Evolutionary conservation across 495 filamentous ascomycete species (phyloP), one percentile per base, ranked within the genome.

Genomic region (Tuber aestivum): DNA sequence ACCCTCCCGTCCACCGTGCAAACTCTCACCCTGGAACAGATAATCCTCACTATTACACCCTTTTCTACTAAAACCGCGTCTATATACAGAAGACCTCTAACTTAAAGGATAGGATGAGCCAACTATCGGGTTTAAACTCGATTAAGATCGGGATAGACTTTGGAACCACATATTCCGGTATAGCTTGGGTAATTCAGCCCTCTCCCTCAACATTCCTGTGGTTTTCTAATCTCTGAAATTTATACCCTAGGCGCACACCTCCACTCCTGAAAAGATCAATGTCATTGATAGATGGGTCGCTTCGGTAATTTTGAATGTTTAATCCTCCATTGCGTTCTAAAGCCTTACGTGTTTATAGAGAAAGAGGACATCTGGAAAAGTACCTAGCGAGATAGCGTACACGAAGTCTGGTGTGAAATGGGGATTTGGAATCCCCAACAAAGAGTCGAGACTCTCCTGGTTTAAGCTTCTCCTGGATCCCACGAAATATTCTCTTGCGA

Each of bases 301-400:
- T 1, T 61, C 70, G 16, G 75, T 76, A 70, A 48, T 41, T 50
- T 27, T 32, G 21, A 23, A 27, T n/a, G 32, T 37, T 2, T 86
- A 18, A 84, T 86, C 75, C 80, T 82, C 10, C 77, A 74, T 56
- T 86, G 84, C 85, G 85, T 84, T 18, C 83, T 42, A 70, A 23
- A 74, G 56, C 78, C 71, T 48, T 81, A 83, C 75, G 27, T 20
- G 21, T n/a, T 12, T 16, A 35, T 10, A 78, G 83, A 81, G 65
- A 73, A 81, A 79, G 44, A 77, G 44, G 1, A 85, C 83, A 42
- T 84, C 81, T 27, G 83, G 85, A 68, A 88, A 90, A 77, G 86
- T 87, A 3, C 87, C 87, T 20, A 88, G 85, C 1, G 80, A 86
- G 38, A 83, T 89, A 16, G 70, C 83, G 0, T 88, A 88, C 73